Conservation (phyloP, 371 early-diverging fungal species). For the Conidiobolus incongruus region DNA sequence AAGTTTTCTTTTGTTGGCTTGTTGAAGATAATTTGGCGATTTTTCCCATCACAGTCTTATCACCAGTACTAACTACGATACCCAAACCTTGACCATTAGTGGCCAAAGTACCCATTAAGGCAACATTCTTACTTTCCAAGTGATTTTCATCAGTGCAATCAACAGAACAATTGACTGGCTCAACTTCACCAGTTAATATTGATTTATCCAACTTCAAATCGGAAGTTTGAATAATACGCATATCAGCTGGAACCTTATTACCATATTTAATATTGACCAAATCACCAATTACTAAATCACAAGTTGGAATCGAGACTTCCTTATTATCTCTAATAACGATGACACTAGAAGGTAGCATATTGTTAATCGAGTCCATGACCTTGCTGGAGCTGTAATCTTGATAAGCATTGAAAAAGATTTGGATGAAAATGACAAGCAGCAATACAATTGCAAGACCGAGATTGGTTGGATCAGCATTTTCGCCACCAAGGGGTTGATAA, state of each 20-base stretch:
- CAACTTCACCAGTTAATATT: conserved; percentile 67
- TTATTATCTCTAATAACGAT: conserved; percentile 58
- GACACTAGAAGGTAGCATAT: conserved; percentile 50
- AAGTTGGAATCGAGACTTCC: conserved; percentile 30
- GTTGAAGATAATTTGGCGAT: conserved; percentile 69
- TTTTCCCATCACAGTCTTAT: conserved; percentile 78
- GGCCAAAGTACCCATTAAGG: conserved; percentile 27
- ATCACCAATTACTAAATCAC: conserved; percentile 69
- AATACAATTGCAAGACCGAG: conserved; percentile 14
- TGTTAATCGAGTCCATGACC: conserved; percentile 64
- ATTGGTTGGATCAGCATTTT: conserved; percentile 12
- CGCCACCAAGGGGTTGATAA: conserved; percentile 13
- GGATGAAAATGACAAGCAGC: conserved; percentile 3
- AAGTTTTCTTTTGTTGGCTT: conserved; percentile 29
- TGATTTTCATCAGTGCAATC: conserved; percentile 14
- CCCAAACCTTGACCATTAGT: conserved; percentile 31
- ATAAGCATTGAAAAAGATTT: neutral
- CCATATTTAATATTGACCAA: conserved; percentile 64
- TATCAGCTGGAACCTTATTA: conserved; percentile 72
- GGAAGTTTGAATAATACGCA: conserved; percentile 51
- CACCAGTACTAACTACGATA: conserved; percentile 52
- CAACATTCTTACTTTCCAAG: conserved; percentile 31
- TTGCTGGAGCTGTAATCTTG: conserved; percentile 79
- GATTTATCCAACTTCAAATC: conserved; percentile 69
- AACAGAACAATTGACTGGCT: conserved; percentile 38